A percentile compares a stretch with the other conserved stretches of the same genome.
These are phyloP conservation scores for Apophysomyces elegans DNA, from an alignment of 371 early-diverging fungal genomes.

Conservation along the genomic window DNA sequence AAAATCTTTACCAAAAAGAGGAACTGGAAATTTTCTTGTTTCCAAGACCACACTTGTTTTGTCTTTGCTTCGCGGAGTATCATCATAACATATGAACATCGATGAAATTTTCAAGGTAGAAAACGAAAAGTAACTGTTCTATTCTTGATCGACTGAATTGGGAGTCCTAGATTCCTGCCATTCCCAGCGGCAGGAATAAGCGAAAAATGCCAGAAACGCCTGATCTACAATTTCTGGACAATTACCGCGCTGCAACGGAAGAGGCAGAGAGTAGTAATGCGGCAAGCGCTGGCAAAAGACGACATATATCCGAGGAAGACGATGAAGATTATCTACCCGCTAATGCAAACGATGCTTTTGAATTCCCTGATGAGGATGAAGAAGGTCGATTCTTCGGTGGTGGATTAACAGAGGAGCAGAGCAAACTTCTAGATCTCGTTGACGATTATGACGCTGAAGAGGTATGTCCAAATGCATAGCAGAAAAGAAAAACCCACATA, in stretches of 20 bases:
- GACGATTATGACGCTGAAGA: constrained; percentile 83
- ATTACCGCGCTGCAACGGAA: constrained; percentile 36
- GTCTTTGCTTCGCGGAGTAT: background rate
- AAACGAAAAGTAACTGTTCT: background rate
- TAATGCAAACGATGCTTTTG: constrained; percentile 15
- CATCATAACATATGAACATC: constrained; percentile 60
- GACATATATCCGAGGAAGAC: constrained; percentile 41
- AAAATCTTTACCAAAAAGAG: background rate
- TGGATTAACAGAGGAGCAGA: constrained; percentile 81
- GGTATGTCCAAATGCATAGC: constrained; percentile 28
- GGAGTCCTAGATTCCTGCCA: constrained; percentile 52
- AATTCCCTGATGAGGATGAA: constrained; percentile 60
- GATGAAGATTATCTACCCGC: constrained; percentile 25
- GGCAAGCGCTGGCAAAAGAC: constrained; percentile 21
- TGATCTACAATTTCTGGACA: constrained; percentile 50
- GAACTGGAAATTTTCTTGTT: too few species aligned
- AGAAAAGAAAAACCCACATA: background rate
- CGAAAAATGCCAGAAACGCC: constrained; percentile 64
- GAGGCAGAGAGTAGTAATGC: constrained; percentile 24
- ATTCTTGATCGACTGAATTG: background rate
- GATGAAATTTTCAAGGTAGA: constrained; percentile 74
- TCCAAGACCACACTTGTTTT: background rate
- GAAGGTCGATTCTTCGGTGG: constrained; percentile 86
- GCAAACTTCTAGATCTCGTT: constrained; percentile 79
- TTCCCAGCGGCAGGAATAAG: constrained; percentile 63